Evolutionary conservation across 768 basidiomycete genomes (phyloP), one percentile per base, ranked within the genome.

Genomic region (Russula sp.): DNA sequence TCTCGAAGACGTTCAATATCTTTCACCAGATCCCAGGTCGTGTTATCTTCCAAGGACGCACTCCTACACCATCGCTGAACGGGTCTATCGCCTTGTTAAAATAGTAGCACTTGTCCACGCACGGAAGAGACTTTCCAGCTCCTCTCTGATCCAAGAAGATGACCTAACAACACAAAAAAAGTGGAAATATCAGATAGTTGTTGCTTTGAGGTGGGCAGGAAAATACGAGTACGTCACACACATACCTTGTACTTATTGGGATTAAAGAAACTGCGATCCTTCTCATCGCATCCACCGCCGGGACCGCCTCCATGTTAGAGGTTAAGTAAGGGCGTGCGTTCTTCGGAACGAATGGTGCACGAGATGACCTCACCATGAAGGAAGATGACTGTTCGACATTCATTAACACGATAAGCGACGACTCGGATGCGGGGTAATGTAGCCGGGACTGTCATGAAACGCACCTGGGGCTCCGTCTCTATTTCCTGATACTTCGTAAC

Each of bases 61-160:
- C 73, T 81, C 75, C 90, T 93, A 69, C 22, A 63, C 52, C 59
- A 49, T 26, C 53, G 40, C 34, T 30, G 62, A 26, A 51, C 49
- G 32, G 9, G 16, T 10, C 26, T 34, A 54, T 46, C 30, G 1
- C 36, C 28, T 0, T 18, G 11, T 57, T 20, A 46, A 46, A 46
- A n/a, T 11, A 34, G 38, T 0, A 7, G 32, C 20, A 63, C 34
- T 20, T 20, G 32, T 46, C 46, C 40, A 78, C 86, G 66, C 73
- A 91, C 85, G 94, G 94, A 0, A 81, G 90, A 20, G 90, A 92
- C 70, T 91, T 88, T 22, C 95, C 95, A 18, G 89, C 74, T 18
- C 95, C 95, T 65, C 95, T 81, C 75, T 98, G 95, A 75, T 97
- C 94, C 69, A 94, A 85, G 26, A 96, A 81, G 65, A 96, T 75